Evolutionary conservation across 768 basidiomycete species (phyloP), one percentile per base, ranked within the genome.

Genomic region (Daedaleopsis sinensis): DNA sequence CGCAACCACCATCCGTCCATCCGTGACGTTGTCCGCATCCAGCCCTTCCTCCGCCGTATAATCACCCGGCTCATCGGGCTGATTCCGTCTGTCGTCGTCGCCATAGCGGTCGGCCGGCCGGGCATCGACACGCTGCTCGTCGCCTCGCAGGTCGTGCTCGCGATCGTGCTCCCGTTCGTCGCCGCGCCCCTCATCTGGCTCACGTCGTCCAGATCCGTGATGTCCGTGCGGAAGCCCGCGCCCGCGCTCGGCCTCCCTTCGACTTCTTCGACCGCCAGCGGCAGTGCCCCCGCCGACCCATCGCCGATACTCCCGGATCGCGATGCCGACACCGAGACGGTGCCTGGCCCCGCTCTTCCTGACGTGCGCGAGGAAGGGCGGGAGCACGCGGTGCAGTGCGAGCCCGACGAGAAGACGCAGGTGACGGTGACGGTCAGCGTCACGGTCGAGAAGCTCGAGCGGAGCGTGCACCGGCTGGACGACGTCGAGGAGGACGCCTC

Each of bases 121-220:
- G 95, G 95, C 1, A 80, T 96, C 58, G 83, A 89, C 69, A 76
- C 83, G 0, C 82, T 97, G 32, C 85, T 97, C 11, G 89, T 97
- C 27, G 86, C 82, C 2, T 93, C 87, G 8, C 95, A 97, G 72
- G 94, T 96, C 57, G 81, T 87, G 24, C 81, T 97, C 27, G 88
- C 89, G 36, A 82, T 96, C 70, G 84, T 92, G 12, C 82, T 95
- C 8, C 93, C 94, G 0, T 94, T 94, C 75, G 82, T 94, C 74
- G 82, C 86, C 5, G 79, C 91, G 62, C 94, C 93, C 0, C 81
- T 94, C 54, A 78, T 94, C 56, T 90, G 80, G 69, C 81, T 92
- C 68, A 93, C 91, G 13, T 78, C 88, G 64, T 78, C 77, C 3
- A 85, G 85, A 62, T 74, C 79, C 11, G 80, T 94, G 67, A 94